Percentiles rank a stretch among this genome's conserved stretches.
phyloP scores from a whole-genome alignment of 345 rosid genomes.

The Citrus sinensis region DNA sequence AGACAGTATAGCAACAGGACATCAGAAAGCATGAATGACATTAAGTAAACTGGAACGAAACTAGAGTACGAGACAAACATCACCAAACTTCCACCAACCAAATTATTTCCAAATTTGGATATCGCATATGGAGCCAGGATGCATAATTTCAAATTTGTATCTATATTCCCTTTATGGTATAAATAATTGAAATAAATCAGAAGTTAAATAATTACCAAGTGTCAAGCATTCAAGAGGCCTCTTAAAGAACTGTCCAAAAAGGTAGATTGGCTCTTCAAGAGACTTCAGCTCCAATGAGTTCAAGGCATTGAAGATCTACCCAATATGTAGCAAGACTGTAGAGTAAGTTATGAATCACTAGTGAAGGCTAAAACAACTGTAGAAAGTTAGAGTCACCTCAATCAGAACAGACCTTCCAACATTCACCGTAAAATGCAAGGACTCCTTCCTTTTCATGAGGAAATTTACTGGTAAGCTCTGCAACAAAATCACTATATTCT shows the following conservation, averaged over 20 bases:
- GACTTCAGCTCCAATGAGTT: constrained; percentile 92
- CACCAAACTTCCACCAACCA: background rate
- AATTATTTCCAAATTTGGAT: background rate
- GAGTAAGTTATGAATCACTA: constrained; percentile 19
- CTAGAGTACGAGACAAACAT: background rate
- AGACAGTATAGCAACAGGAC: background rate
- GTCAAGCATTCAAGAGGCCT: constrained; percentile 89
- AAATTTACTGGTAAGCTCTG: constrained; percentile 63
- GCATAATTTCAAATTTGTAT: background rate
- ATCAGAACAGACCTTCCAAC: constrained; percentile 78
- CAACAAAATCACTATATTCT: constrained; percentile 62
- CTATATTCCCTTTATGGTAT: background rate
- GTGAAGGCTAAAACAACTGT: background rate
- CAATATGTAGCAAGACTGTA: constrained; percentile 9
- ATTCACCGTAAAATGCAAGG: constrained; percentile 68
- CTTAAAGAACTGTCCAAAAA: constrained; percentile 91
- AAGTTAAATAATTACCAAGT: constrained; percentile 49
- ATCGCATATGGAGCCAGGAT: background rate
- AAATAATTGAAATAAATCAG: background rate
- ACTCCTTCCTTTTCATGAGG: constrained; percentile 91
- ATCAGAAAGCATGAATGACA: background rate
- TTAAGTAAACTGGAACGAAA: background rate
- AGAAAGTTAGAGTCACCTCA: constrained; percentile 19
- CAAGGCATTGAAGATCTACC: constrained; percentile 80
- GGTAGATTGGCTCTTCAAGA: constrained; percentile 92